phyloP scores from a whole-genome alignment of 805 yeast genomes.

The Diddensiella santjacobensis region DNA sequence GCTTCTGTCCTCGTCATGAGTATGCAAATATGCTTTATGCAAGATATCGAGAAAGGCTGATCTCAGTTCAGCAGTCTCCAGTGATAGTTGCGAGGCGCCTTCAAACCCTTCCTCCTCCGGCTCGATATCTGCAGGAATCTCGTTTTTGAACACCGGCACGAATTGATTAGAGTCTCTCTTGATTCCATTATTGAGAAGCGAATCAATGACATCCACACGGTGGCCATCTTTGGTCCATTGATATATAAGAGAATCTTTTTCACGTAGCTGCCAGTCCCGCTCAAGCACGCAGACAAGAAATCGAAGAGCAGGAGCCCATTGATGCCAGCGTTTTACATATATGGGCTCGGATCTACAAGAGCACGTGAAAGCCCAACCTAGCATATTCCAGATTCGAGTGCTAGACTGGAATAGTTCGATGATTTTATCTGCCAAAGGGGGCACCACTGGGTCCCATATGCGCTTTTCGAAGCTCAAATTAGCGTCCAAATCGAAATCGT shows the following conservation, averaged over 20 bases:
- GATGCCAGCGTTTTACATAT: constrained; percentile 14
- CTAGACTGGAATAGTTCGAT: constrained; percentile 9
- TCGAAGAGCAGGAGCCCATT: constrained; percentile 9
- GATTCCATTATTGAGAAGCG: constrained; percentile 5
- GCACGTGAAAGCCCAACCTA: constrained; percentile 19
- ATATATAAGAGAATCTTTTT: background rate
- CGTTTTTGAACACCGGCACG: background rate
- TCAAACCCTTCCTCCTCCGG: background rate
- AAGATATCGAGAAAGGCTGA: background rate
- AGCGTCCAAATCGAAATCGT: background rate
- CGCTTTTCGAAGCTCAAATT: background rate
- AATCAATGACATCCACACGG: constrained; percentile 3
- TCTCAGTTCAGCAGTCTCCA: background rate
- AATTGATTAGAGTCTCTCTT: background rate
- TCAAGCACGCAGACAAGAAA: constrained; percentile 12
- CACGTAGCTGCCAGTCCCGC: constrained; percentile 1
- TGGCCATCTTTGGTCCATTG: constrained; percentile 6
- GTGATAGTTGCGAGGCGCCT: background rate
- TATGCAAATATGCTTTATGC: background rate
- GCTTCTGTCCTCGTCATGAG: background rate
- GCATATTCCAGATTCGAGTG: constrained; percentile 12
- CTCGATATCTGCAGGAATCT: background rate
- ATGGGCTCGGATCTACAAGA: constrained; percentile 8
- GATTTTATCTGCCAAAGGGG: background rate
- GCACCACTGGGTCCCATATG: background rate